phyloP scores from a whole-genome alignment of 257 asterid genomes.

The Orobanche coerulescens region DNA sequence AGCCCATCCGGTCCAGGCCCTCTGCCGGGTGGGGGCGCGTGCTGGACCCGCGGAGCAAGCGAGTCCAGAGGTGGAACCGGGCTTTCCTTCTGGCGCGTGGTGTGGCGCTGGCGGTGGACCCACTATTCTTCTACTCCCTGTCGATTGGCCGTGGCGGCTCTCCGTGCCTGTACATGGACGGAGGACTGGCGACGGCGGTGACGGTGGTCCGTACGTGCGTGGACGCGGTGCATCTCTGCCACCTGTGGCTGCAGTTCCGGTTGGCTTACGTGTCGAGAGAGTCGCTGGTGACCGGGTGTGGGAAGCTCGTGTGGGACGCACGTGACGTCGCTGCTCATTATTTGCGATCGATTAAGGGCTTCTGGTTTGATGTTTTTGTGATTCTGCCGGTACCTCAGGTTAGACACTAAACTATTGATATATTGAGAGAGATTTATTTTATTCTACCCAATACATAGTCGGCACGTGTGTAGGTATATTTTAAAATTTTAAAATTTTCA shows the following conservation, averaged over 20 bases:
- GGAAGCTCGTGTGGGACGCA: slow-evolving; percentile 95
- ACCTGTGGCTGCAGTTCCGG: slow-evolving; percentile 80
- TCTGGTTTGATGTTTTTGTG: slow-evolving; percentile 90
- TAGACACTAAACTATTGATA: too few species aligned
- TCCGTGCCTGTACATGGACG: slow-evolving; percentile 76
- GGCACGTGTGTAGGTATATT: too few species aligned
- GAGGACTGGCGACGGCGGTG: slow-evolving; percentile 51
- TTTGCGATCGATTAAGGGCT: slow-evolving; percentile 59
- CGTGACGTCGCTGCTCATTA: slow-evolving; percentile 76
- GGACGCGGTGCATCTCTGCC: slow-evolving; percentile 78
- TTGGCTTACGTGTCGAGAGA: slow-evolving; percentile 88
- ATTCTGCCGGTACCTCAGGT: slow-evolving; percentile 98
- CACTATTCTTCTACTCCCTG: slow-evolving; percentile 75
- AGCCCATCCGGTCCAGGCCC: slow-evolving; percentile 25
- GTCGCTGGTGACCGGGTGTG: slow-evolving; percentile 82
- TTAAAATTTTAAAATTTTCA: too few species aligned
- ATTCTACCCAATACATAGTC: too few species aligned
- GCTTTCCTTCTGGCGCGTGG: slow-evolving; percentile 84
- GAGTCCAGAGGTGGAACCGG: slow-evolving; percentile 85
- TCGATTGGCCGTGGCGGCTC: slow-evolving; percentile 72
- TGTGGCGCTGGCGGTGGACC: slow-evolving; percentile 83
- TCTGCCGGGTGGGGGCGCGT: slow-evolving; percentile 23
- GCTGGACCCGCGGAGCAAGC: slow-evolving; percentile 78
- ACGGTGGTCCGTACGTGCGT: slow-evolving; percentile 70
- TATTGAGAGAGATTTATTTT: too few species aligned